Evolutionary conservation across 257 asterid genomes (phyloP).

Genomic region (Nicotiana otophora): DNA sequence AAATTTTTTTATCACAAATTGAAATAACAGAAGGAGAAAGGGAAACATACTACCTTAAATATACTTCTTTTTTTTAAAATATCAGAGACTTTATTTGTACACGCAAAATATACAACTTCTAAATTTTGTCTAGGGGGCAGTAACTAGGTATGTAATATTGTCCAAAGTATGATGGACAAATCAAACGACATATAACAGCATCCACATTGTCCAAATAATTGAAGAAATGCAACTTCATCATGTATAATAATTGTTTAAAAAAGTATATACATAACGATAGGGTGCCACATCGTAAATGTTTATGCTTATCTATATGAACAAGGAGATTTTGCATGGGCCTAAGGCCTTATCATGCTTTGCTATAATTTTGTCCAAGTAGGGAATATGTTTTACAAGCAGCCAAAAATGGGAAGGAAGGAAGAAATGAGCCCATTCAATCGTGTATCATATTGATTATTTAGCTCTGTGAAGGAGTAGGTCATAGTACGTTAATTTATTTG

Average conservation of each 20-base stretch:
- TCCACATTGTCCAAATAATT: neutral
- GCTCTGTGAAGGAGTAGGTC: neutral
- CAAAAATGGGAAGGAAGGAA: neutral
- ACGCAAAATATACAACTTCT: too few relatives aligned
- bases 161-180: neutral
- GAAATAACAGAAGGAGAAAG: too few relatives aligned
- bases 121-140: too few relatives aligned
- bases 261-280: too few relatives aligned
- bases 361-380: neutral
- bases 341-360: neutral
- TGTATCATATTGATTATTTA: neutral
- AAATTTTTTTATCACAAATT: neutral
- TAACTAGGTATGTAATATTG: neutral
- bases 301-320: neutral
- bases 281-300: neutral
- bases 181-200: neutral
- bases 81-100: too few relatives aligned
- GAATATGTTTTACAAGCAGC: slow-evolving; percentile 1
- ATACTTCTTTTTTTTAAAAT: too few relatives aligned
- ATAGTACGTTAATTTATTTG: neutral
- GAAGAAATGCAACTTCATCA: too few relatives aligned
- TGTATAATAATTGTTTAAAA: too few relatives aligned
- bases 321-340: neutral
- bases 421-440: neutral
- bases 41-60: too few relatives aligned